Evolutionary conservation across 164 flowering plant genomes (phyloP), one percentile per base, ranked within the genome.

Genomic region (Dillenia suffruticosa): DNA sequence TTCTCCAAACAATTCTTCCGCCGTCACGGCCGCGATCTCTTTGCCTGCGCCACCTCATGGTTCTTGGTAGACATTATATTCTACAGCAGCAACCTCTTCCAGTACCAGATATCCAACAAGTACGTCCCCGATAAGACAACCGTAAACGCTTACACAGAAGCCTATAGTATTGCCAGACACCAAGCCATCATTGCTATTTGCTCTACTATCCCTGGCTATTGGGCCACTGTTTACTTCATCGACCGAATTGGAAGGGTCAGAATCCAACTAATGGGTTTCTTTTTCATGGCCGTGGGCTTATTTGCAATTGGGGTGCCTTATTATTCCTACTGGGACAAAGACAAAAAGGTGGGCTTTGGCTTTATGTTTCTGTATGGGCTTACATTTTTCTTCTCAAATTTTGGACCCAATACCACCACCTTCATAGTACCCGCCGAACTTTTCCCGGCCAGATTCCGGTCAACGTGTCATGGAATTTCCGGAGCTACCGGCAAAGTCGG

Each of bases 351-450:
- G 1, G 79, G 84, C 8, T 83, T 87, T 68, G 79, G 84, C 8
- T 83, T 87, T 68, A 64, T 80, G 72, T 9, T 80, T 51, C 72
- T 84, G 13, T 83, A 74, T 51, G 82, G 76, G 7, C 73, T 84
- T 15, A 83, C 77, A 5, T 83, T 84, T 73, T 87, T 87, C 76
- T 83, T 81, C 60, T 61, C 88, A 12, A 87, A 84, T 49, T 79
- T 83, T 13, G 90, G 90, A 10, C 93, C 93, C 5, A 87, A 84
- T 62, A 79, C 88, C 0, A 84, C 89, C 3, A 87, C 90, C 0
- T 87, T 87, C 43, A 84, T 84, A 1, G 80, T 83, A 9, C 92
- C 92, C 0, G 88, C 89, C 0, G 92, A 87, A 71, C 82, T 84
- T 0, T 87, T 87, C 46, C 92, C 92, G 1, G 82, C 89, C 5